Evolutionary conservation across 495 filamentous ascomycete genomes (phyloP), one percentile per base, ranked within the genome.

Genomic region (Trichoderma erinaceum): DNA sequence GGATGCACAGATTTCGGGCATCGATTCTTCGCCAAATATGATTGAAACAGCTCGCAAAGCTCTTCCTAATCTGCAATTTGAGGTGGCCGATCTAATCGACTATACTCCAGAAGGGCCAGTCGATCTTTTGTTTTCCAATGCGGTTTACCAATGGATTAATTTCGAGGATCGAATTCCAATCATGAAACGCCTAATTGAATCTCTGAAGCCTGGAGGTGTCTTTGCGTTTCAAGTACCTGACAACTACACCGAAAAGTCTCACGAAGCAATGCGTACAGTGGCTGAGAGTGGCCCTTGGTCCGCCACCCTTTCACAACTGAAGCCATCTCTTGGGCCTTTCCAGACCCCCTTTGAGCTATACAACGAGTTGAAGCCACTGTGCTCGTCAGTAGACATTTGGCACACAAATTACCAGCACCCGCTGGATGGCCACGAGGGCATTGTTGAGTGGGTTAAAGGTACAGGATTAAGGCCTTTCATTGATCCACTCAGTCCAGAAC

Each of bases 361-460:
- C 74, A 71, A 83, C 69, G 70, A 69, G 29, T 72, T 87, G 6
- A 78, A 73, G 29, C 80, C 79, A n/a, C 41, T 81, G 5, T 82
- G 74, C 63, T 68, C 70, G 0, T 68, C 63, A 27, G 76, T 87
- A 0, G 72, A 82, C 68, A 69, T 85, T n/a, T 86, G 82, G 79
- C 77, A 80, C 65, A 85, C 81, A 27, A 70, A 75, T 41, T 87
- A 87, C 68, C 76, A 81, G 32, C 84, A 87, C 69, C 72, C 80
- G 8, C 74, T 87, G 41, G 76, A 74, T 7, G 76, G 71, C 13
- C 82, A 81, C 48, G 68, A 71, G 48, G 81, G 75, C 27, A 79
- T 87, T 63, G 79, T 86, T 23, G 83, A 85, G 71, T 87, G 85
- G 85, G 83, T 86, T 0, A 81, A 81, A 72, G 81, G 82, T 8